Conservation (phyloP, 2,329 filamentous ascomycete species). For the Aspergillus sergii region DNA sequence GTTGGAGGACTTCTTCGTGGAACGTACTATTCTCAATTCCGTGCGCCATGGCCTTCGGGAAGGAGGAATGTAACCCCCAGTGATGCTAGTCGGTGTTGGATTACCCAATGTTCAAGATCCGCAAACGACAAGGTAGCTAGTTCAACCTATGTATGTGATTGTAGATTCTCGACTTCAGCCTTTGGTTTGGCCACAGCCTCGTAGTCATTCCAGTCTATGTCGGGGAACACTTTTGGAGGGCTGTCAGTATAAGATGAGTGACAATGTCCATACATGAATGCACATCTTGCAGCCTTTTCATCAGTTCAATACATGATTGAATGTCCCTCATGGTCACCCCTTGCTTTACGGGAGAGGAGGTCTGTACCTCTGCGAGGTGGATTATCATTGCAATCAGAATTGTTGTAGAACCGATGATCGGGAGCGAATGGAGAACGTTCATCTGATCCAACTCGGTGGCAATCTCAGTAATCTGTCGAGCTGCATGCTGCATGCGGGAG, state of each 20-base stretch:
- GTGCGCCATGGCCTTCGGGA: neutral
- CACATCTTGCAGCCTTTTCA: constrained; percentile 1
- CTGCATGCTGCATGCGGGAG: neutral
- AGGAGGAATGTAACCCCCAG: neutral
- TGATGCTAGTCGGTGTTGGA: neutral
- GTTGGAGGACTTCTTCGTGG: neutral
- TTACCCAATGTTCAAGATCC: neutral
- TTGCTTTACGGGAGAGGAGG: neutral
- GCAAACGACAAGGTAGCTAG: no score
- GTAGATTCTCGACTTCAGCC: no score
- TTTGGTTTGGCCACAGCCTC: neutral
- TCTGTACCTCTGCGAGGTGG: neutral
- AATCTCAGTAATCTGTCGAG: neutral
- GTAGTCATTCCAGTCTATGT: neutral
- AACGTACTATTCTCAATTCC: neutral
- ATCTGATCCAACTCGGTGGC: neutral
- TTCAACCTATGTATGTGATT: neutral
- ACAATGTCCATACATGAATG: neutral
- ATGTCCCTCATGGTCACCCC: neutral
- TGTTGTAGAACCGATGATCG: neutral
- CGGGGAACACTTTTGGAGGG: neutral
- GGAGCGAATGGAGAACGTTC: neutral
- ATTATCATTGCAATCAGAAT: constrained; percentile 5
- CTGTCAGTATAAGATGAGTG: neutral
- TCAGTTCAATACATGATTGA: neutral